Base-by-base conservation (phyloP, 1,139 yeast species). In the Blastobotrys raffinosifermentans region DNA sequence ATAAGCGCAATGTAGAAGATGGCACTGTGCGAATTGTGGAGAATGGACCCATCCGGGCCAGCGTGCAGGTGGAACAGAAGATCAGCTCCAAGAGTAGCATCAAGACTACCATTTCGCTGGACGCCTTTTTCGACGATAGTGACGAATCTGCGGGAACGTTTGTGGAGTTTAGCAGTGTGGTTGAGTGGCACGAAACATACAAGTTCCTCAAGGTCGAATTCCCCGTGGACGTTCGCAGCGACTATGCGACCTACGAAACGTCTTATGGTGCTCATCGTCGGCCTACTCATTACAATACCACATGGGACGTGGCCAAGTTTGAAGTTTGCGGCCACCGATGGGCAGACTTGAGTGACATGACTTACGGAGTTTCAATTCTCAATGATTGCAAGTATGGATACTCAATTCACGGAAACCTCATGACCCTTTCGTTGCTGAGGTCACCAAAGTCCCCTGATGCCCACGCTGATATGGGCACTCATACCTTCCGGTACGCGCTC, bases 241-340 rank as follows among this genome's bases (percentile, higher is more conserved):
- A 89, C 25, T 69, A 58, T 40, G 97, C 96, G 2, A 75, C 77
- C 39, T 91, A 85, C 59, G 98, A 91, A 60, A 87, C 96, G 1
- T 95, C 87, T 58, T 91, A 84, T 63, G 97, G 97, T 42, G 64
- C 83, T 35, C 91, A 94, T 10, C 77, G 74, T 51, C 75, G 97
- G 50, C 94, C 97, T 32, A 91, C 97, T 0, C 97, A 89, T 60
- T 89, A 70, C 65, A 91, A 91, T 58, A 89, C 97, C 1, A 67
- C 86, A 1, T 89, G 97, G 97, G 98, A 89, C 55, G 81, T 80
- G 29, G 97, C 97, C 43, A 87, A 87, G 61, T 91, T 91, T 61
- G 98, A 91, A 62, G 96, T 87, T 15, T 85, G 96, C 51, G 89
- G 83, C 53, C 97, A 91, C 61, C 84, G 85, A 57, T 91, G 86